Conservation (phyloP, 2,329 filamentous ascomycete species). For the Clarireedia paspali region DNA sequence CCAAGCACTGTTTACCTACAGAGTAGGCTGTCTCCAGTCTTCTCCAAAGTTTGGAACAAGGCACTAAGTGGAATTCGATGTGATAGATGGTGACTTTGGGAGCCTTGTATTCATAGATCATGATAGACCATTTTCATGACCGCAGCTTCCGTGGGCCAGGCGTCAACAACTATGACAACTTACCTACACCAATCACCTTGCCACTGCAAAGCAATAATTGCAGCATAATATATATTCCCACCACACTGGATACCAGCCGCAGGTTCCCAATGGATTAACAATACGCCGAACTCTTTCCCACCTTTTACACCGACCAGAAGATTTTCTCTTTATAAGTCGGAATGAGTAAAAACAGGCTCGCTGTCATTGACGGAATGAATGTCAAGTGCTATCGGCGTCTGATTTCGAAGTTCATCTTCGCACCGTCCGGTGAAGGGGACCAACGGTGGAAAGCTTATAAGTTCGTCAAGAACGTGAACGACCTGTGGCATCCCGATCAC, state of each 20-base stretch:
- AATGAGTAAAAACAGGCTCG: slow-evolving; percentile 13
- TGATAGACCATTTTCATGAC: slow-evolving; percentile 15
- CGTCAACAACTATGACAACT: slow-evolving; percentile 11
- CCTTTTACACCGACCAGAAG: slow-evolving; percentile 9
- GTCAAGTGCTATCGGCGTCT: too few relatives aligned
- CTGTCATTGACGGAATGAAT: too few relatives aligned
- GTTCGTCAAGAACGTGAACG: too few relatives aligned
- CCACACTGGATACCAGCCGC: slow-evolving; percentile 17
- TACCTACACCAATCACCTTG: slow-evolving; percentile 16
- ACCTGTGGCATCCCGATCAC: too few relatives aligned
- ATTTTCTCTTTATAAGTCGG: slow-evolving; percentile 17
- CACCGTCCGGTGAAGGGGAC: too few relatives aligned
- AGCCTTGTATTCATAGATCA: slow-evolving; percentile 7
- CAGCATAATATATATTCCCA: slow-evolving; percentile 17
- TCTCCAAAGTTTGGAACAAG: too few relatives aligned
- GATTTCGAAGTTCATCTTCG: too few relatives aligned
- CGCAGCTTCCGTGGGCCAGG: slow-evolving; percentile 13
- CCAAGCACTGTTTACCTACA: too few relatives aligned
- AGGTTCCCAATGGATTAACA: slow-evolving; percentile 16
- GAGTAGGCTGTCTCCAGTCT: too few relatives aligned
- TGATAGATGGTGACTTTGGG: too few relatives aligned
- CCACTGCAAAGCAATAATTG: slow-evolving; percentile 15
- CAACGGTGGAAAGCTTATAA: too few relatives aligned
- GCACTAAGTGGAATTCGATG: too few relatives aligned
- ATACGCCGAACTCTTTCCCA: slow-evolving; percentile 5